Base-by-base conservation (phyloP, 208 protist species). In the Spongospora subterranea region DNA sequence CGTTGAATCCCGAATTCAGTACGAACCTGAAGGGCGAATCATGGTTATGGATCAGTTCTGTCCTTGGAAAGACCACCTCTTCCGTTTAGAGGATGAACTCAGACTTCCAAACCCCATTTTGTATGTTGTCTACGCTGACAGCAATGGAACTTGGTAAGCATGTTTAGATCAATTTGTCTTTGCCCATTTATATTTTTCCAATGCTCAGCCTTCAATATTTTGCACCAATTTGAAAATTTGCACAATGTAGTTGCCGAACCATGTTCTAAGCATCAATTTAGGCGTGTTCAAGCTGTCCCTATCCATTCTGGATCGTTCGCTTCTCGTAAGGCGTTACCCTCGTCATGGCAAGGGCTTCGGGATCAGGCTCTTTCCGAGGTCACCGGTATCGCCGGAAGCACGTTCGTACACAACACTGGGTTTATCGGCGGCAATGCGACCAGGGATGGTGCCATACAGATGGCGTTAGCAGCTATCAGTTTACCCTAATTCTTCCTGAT, bases 401-500 rank as follows among this genome's bases (percentile, higher is more conserved):
- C 98, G 0, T 99, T 99, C 90, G 96, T 97, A 60, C 98, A 99
- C 92, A 96, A 96, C 24, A 95, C 94, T 38, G 98, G 98, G 43
- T 99, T 99, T 90, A 98, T 99, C 93, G 97, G 97, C 40, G 97
- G 97, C 29, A 97, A 98, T 93, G 95, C 95, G 76, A 97, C 95
- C 0, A 96, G 96, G 91, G 97, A 98, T 20, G 97, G 96, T 11
- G 97, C 97, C 45, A 82, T 98, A 77, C 88, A 93, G 46, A 96
- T 99, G 90, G 97, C 97, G n/a, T n/a, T n/a, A n/a, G n/a, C n/a
- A n/a, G n/a, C n/a, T n/a, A n/a, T n/a, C n/a, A n/a, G n/a, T n/a
- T n/a, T n/a, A n/a, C n/a, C n/a, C n/a, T n/a, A n/a, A n/a, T n/a
- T n/a, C n/a, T n/a, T n/a, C n/a, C n/a, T n/a, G n/a, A n/a, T n/a